Evolutionary conservation across 2,329 filamentous ascomycete species (phyloP).

Genomic region (Phaeosphaeria sp.): DNA sequence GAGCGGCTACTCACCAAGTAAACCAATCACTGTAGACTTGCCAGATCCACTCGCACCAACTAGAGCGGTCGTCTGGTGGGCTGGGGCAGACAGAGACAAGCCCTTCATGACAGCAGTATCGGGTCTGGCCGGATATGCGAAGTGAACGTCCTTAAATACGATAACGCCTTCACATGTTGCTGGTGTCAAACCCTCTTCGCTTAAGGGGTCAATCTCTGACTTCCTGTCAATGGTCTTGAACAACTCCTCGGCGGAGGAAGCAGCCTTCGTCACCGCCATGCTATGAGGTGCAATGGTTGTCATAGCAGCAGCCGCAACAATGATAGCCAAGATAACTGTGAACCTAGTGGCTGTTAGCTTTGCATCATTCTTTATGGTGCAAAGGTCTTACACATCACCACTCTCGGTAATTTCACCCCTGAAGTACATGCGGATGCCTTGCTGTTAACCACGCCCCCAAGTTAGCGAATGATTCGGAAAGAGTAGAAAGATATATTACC

Average conservation of each 20-base stretch:
- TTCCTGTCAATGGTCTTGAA: constrained; percentile 72
- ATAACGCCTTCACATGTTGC: constrained; percentile 58
- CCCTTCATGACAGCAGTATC: constrained; percentile 88
- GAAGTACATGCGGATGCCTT: constrained; percentile 63
- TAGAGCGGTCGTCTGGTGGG: constrained; percentile 88
- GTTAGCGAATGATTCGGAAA: not conserved
- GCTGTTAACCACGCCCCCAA: constrained; percentile 18
- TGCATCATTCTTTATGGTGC: too few species aligned
- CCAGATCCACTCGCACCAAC: constrained; percentile 94
- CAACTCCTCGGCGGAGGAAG: constrained; percentile 42
- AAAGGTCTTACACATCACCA: constrained; percentile 40
- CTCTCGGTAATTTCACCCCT: constrained; percentile 56
- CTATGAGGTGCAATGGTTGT: constrained; percentile 89
- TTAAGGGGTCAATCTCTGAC: constrained; percentile 73
- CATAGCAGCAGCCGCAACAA: constrained; percentile 66
- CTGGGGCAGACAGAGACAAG: constrained; percentile 78
- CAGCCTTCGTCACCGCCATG: constrained; percentile 64
- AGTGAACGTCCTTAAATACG: constrained; percentile 79
- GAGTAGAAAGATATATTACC: not conserved
- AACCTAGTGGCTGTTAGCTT: constrained; percentile 11
- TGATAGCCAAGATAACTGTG: constrained; percentile 44
- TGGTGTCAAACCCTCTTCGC: constrained; percentile 28
- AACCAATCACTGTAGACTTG: constrained; percentile 90
- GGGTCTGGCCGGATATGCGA: constrained; percentile 91
- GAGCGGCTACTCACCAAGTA: constrained; percentile 59